These are phyloP conservation scores for Candida hispaniensis DNA, from an alignment of 805 yeast genomes.

Conservation along the genomic window DNA sequence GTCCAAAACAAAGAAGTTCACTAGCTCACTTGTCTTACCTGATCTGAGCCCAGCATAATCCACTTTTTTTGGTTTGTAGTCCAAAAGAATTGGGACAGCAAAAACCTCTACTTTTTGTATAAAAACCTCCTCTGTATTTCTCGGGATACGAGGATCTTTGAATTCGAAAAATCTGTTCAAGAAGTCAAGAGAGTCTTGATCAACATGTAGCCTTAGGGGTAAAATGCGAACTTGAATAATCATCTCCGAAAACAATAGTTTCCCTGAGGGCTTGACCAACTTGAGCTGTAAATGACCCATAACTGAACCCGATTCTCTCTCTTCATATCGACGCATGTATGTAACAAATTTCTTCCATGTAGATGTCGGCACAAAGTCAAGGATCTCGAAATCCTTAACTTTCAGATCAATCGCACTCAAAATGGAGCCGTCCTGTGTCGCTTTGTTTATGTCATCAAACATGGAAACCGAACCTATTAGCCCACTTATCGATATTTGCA, in stretches of 20 bases:
- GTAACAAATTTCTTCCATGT: constrained; percentile 83
- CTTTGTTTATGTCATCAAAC: constrained; percentile 36
- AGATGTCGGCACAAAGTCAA: constrained; percentile 75
- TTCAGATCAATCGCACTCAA: constrained; percentile 41
- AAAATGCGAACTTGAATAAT: constrained; percentile 43
- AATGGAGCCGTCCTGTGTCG: constrained; percentile 31
- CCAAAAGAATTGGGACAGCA: constrained; percentile 53
- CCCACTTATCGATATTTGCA: constrained; percentile 45
- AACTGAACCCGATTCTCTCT: constrained; percentile 54
- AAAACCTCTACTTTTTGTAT: constrained; percentile 49
- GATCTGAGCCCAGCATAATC: constrained; percentile 78
- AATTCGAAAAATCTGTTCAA: constrained; percentile 71
- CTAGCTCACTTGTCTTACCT: constrained; percentile 76
- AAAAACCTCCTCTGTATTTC: constrained; percentile 29
- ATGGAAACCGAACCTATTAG: constrained; percentile 39
- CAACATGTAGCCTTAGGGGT: constrained; percentile 77
- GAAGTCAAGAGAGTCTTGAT: constrained; percentile 88
- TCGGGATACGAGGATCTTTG: constrained; percentile 51
- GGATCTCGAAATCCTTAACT: constrained; percentile 46
- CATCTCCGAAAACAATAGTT: constrained; percentile 59
- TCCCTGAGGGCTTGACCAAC: constrained; percentile 53
- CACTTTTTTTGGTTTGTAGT: constrained; percentile 83
- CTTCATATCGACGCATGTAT: constrained; percentile 57
- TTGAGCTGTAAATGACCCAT: constrained; percentile 47
- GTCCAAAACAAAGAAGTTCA: constrained; percentile 81